Base-by-base conservation (phyloP, 1,139 yeast species). In the Scheffersomyces lignicola region DNA sequence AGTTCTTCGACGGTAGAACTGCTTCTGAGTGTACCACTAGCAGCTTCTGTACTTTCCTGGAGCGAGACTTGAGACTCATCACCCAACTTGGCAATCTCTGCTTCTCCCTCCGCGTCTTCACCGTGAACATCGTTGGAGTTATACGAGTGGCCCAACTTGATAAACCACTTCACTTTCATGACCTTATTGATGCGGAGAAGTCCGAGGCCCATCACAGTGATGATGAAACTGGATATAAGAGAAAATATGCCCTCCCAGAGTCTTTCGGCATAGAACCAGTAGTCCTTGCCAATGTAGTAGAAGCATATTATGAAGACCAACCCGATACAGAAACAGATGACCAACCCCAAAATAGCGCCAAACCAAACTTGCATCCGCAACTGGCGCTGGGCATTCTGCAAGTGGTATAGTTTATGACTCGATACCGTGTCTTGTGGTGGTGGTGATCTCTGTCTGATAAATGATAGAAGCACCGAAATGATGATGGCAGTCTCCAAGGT, bases 171-270 rank as follows among this genome's bases (percentile, higher is more conserved):
- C 27, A 67, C 61, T 48, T 70, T 69, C 76, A 70, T 69, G 40
- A 69, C 69, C 54, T 84, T 82, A 62, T 87, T 88, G 55, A 89
- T 77, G 47, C 96, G 70, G 46, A 89, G 69, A 70, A 89, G 76
- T 9, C 95, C 88, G 33, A 88, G 63, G 31, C 97, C 97, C 96
- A 89, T 88, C 35, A 84, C 65, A 4, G 96, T 83, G 54, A 89
- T 89, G 65, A 89, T 82, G 7, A 82, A 51, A 18, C 94, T 78
- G 5, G 96, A 89, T 42, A 88, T 63, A 41, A 89, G 69, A 48
- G 94, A 86, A 58, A 89, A 89, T 7, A 82, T 63, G 31, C 96
- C 96, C 64, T 89, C 97, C 97, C 97, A 89, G 31, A 88, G 58
- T 50, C 94, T 76, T 57, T 89, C 97, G 1, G 96, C 78, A 37